Percentiles rank a stretch among this genome's conserved stretches.
These are phyloP conservation scores for Neurospora sp. DNA, from an alignment of 495 filamentous ascomycete species.

Conservation along the genomic window DNA sequence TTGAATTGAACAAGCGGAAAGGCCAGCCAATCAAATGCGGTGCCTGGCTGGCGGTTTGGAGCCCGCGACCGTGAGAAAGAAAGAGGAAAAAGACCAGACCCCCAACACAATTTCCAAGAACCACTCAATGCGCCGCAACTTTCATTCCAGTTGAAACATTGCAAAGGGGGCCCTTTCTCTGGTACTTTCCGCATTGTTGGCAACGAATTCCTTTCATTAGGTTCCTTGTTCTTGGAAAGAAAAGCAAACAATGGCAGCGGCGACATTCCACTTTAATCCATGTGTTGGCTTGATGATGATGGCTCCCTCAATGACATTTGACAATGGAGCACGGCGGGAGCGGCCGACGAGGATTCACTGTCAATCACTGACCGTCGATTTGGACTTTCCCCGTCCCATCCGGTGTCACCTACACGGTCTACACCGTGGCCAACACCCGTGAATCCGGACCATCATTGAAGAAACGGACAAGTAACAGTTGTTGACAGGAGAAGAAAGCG, in stretches of 20 bases:
- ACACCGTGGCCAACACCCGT: neutral
- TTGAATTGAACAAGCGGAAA: neutral
- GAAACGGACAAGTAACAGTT: neutral
- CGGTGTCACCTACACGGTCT: neutral
- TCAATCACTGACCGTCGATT: neutral
- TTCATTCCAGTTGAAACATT: neutral
- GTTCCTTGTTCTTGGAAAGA: neutral
- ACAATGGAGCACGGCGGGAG: neutral
- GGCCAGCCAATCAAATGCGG: neutral
- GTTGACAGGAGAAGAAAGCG: neutral
- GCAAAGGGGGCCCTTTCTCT: neutral
- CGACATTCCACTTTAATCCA: neutral
- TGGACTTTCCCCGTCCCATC: neutral
- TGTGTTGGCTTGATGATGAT: neutral
- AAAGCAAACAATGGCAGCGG: neutral
- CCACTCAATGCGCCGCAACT: neutral
- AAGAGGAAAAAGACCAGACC: conserved; percentile 4
- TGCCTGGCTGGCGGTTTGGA: neutral
- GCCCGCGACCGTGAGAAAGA: neutral
- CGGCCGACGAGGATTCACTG: neutral
- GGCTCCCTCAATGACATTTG: neutral
- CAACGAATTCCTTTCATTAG: neutral
- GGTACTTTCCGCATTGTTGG: neutral
- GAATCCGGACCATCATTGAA: neutral
- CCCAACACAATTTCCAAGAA: conserved; percentile 1